Conservation (phyloP, 441 rosid genomes). For the Sinapis alba region DNA sequence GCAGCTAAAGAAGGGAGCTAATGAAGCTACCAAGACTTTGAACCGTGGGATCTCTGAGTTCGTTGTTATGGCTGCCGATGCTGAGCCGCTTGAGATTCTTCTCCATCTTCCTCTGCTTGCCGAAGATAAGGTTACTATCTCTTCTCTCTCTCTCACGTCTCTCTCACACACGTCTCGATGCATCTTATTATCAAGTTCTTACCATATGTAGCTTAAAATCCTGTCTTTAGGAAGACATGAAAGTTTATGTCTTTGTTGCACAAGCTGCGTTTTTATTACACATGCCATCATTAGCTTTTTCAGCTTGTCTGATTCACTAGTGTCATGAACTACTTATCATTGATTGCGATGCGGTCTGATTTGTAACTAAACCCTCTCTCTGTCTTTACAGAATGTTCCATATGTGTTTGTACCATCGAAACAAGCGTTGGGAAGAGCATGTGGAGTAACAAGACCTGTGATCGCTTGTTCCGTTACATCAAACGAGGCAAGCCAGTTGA, state of each 20-base stretch:
- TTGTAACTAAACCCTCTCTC: not conserved
- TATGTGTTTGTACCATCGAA: constrained; percentile 93
- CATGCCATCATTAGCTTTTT: not conserved
- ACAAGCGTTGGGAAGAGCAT: constrained; percentile 89
- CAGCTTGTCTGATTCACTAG: not conserved
- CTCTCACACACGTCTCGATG: too few relatives aligned
- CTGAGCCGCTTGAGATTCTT: constrained; percentile 88
- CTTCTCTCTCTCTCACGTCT: not conserved
- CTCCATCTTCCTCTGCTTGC: constrained; percentile 90
- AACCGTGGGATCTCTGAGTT: constrained; percentile 96
- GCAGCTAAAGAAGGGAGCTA: constrained; percentile 92
- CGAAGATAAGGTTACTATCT: constrained; percentile 75
- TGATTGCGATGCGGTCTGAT: not conserved
- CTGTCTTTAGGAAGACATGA: too few relatives aligned
- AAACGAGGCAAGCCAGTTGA: constrained; percentile 80
- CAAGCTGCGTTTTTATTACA: not conserved
- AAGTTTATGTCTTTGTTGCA: too few relatives aligned
- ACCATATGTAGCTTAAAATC: too few relatives aligned
- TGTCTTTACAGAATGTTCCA: constrained; percentile 71
- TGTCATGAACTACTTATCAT: not conserved
- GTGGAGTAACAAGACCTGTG: constrained; percentile 92
- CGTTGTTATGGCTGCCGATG: constrained; percentile 90
- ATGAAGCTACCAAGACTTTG: constrained; percentile 91
- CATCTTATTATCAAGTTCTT: too few relatives aligned
- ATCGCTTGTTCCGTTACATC: constrained; percentile 81